Evolutionary conservation across 1,284 basidiomycete species (phyloP).

Genomic region (Ustilago shanxiensis): DNA sequence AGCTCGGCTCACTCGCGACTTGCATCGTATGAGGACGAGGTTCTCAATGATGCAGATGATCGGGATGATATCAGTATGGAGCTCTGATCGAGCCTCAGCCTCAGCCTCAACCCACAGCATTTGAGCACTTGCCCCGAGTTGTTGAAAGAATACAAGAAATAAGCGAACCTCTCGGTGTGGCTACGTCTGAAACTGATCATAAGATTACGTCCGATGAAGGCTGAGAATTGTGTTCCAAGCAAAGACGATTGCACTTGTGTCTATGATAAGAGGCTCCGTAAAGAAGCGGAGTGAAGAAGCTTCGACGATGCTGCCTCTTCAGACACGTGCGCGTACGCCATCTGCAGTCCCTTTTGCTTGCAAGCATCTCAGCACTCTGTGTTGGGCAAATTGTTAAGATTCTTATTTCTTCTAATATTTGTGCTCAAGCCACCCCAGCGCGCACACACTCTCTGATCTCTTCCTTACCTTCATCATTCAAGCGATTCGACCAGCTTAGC

Average conservation of each 20-base stretch:
- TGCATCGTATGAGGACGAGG: conserved; percentile 30
- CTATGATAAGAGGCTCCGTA: not conserved
- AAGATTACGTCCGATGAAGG: not conserved
- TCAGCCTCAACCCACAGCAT: not conserved
- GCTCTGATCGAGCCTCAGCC: conserved; percentile 13
- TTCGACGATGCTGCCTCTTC: not conserved
- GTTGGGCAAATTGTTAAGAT: too few relatives aligned
- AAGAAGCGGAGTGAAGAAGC: not conserved
- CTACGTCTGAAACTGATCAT: not conserved
- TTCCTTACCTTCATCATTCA: not conserved
- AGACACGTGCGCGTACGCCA: not conserved
- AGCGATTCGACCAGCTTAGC: not conserved
- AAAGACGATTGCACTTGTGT: not conserved
- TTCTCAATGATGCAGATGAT: conserved; percentile 29
- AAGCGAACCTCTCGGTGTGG: not conserved
- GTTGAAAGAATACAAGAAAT: not conserved
- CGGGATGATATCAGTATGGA: conserved; percentile 44
- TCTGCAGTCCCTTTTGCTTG: not conserved
- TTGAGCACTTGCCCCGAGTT: not conserved
- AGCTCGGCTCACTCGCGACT: conserved; percentile 23
- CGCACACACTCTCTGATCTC: not conserved
- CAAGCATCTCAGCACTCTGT: not conserved
- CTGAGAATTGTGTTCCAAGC: not conserved
- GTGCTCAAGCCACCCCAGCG: not conserved
- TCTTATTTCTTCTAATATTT: not conserved